phyloP scores from a whole-genome alignment of 1,284 basidiomycete genomes.

The Tilletia setariae region DNA sequence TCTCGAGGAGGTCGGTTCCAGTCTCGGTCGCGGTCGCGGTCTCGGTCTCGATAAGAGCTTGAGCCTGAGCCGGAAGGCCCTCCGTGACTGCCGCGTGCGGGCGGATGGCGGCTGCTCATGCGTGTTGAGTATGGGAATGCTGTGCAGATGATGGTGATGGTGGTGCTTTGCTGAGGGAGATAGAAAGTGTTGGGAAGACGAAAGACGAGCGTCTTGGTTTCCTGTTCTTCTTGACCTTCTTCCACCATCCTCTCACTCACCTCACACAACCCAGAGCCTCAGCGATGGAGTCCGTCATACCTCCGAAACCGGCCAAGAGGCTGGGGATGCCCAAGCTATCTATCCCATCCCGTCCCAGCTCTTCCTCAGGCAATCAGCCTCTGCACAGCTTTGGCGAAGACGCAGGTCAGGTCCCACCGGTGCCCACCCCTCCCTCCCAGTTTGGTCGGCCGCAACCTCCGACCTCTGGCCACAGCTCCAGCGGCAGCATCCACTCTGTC shows the following conservation, averaged over 20 bases:
- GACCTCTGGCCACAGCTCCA: not conserved
- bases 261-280: not conserved
- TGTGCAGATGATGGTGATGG: too few relatives aligned
- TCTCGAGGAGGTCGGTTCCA: not conserved
- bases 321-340: conserved; percentile 50
- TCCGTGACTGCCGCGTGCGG: too few relatives aligned
- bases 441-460: not conserved
- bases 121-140: too few relatives aligned
- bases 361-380: conserved; percentile 17
- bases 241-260: not conserved
- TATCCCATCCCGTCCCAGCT: conserved; percentile 28
- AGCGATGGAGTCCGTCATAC: conserved; percentile 40
- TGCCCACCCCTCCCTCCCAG: conserved; percentile 6
- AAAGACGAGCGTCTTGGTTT: too few relatives aligned
- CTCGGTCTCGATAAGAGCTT: not conserved
- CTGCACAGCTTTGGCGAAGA: conserved; percentile 3
- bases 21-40: not conserved
- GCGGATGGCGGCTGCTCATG: too few relatives aligned
- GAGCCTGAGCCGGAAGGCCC: not conserved
- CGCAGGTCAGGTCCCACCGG: conserved; percentile 6
- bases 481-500: not conserved
- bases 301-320: conserved; percentile 43
- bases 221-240: not conserved
- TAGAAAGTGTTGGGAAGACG: too few relatives aligned
- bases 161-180: too few relatives aligned